Evolutionary conservation across 2,329 filamentous ascomycete species (phyloP), one percentile per base, ranked within the genome.

Genomic region (Chaetomium sp.): DNA sequence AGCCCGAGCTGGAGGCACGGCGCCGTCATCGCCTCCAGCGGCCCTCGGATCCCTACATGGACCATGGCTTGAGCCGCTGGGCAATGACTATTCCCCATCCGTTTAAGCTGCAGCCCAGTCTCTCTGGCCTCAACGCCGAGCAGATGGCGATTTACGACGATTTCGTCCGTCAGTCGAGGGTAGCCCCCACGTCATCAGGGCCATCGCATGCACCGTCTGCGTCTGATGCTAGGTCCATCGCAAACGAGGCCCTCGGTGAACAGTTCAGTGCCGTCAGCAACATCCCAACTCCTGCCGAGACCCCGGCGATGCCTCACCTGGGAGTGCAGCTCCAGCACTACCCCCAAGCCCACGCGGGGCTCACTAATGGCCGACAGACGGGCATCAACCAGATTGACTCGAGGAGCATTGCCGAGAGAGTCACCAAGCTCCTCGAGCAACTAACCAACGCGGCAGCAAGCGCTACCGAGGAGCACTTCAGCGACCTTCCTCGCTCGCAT

Each of bases 141-240:
- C 94, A 99, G 67, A 83, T 97, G 76, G 89, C 89, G 9, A 95
- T 99, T 33, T 99, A 99, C 67, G 91, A 97, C 66, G 91, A 97
- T 60, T 99, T 99, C 70, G 90, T 89, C 8, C 81, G 91, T 54
- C 90, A 95, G 68, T 86, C 89, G 34, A 86, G 90, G 54, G 81
- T 79, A 67, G 69, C 77, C 67, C 63, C 78, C 59, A 70, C 84
- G 73, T 68, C 77, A 67, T 67, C 83, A 70, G 69, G 84, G 68
- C 69, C 78, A 1, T 74, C 76, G 4, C 82, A 86, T 61, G 75
- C 75, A 12, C 72, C 81, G 9, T 81, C 83, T 1, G 70, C 78
- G 1, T 85, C 82, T 1, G 84, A 86, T 64, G 76, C 81, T 5
- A 84, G 82, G 56, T 80, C 80, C 6, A 72, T 86, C 54, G 79